These are phyloP conservation scores for fission yeast (Schizosaccharomyces pombe) DNA, from an alignment of 805 yeast genomes.

Conservation along the genomic window DNA sequence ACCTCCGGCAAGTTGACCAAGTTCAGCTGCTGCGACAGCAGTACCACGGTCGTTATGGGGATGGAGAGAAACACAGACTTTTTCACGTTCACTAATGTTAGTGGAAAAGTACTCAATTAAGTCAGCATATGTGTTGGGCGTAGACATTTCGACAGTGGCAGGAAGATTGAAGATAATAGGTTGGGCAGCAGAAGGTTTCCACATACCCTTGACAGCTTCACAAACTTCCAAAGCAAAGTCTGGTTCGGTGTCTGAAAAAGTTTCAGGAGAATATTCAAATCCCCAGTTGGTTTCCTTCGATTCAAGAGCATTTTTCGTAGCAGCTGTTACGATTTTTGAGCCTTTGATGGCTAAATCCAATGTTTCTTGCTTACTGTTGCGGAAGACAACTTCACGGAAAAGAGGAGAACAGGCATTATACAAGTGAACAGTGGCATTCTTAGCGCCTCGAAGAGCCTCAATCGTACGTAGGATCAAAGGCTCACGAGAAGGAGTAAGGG, in stretches of 20 bases:
- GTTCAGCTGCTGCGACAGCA: slow-evolving; percentile 72
- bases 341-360: slow-evolving; percentile 38
- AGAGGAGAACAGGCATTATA: slow-evolving; percentile 56
- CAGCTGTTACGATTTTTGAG: slow-evolving; percentile 34
- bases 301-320: slow-evolving; percentile 46
- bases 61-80: slow-evolving; percentile 51
- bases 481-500: slow-evolving; percentile 52
- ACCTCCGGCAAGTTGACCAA: slow-evolving; percentile 68
- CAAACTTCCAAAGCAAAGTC: slow-evolving; percentile 43
- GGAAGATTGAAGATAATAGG: slow-evolving; percentile 66
- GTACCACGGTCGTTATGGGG: slow-evolving; percentile 75
- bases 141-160: slow-evolving; percentile 62
- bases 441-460: slow-evolving; percentile 51
- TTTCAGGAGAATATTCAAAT: slow-evolving; percentile 62
- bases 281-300: slow-evolving; percentile 37
- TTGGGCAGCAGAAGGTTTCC: slow-evolving; percentile 41
- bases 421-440: slow-evolving; percentile 50
- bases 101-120: slow-evolving; percentile 55
- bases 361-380: slow-evolving; percentile 30
- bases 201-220: slow-evolving; percentile 51
- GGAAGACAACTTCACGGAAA: slow-evolving; percentile 50
- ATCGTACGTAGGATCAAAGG: slow-evolving; percentile 48
- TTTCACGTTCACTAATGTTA: slow-evolving; percentile 40
- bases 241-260: slow-evolving; percentile 45
- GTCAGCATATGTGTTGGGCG: slow-evolving; percentile 67